Conservation (phyloP, 805 yeast genomes). For the Ogataea henricii region DNA sequence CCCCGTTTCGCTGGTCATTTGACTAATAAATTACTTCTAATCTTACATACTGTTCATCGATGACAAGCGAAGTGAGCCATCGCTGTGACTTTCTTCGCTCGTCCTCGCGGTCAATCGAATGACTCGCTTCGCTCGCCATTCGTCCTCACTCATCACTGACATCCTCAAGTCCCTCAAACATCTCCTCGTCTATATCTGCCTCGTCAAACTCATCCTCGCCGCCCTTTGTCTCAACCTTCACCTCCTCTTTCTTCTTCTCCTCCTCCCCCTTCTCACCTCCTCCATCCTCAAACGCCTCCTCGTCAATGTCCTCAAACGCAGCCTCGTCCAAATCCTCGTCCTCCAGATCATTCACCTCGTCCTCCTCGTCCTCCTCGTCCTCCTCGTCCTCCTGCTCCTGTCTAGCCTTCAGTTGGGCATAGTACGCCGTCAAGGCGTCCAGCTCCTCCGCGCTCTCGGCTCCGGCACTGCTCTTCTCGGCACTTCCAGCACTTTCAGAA, state of each 20-base stretch:
- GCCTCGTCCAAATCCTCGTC: constrained; percentile 21
- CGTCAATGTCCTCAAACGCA: constrained; percentile 17
- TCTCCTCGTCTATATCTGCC: constrained; percentile 33
- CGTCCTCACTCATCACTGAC: constrained; percentile 15
- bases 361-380: constrained; percentile 40
- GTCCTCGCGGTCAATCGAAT: no score
- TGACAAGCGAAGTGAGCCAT: not conserved
- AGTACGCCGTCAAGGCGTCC: constrained; percentile 72
- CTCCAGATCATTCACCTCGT: constrained; percentile 15
- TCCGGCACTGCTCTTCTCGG: not conserved
- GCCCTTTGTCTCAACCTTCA: no score
- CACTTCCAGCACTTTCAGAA: not conserved
- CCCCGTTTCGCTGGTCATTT: no score
- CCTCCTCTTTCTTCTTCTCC: not conserved
- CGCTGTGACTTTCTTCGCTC: no score
- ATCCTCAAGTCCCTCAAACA: constrained; percentile 31
- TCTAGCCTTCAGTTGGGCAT: constrained; percentile 71
- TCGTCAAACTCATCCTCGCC: constrained; percentile 35
- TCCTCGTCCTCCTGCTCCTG: constrained; percentile 61
- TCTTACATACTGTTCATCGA: no score
- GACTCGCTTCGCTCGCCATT: not conserved
- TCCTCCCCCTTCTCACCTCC: not conserved
- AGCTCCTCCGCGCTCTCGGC: constrained; percentile 63
- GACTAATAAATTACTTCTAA: no score
- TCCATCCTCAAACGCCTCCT: constrained; percentile 17